phyloP scores from a whole-genome alignment of 805 yeast species.

The Metschnikowia bowlesiae region DNA sequence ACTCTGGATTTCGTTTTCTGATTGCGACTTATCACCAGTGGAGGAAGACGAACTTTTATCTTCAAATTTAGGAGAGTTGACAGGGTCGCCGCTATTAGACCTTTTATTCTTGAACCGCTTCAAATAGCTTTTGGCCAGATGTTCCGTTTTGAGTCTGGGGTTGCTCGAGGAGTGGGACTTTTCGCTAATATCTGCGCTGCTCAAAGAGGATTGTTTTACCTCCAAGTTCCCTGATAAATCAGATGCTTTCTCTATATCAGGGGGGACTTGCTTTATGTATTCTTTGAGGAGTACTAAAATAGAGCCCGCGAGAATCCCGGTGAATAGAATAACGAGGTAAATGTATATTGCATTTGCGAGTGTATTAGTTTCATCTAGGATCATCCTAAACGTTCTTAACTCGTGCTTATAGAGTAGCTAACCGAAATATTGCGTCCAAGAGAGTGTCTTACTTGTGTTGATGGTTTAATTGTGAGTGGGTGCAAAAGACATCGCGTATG shows the following conservation, averaged over 20 bases:
- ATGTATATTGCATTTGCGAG: constrained; percentile 14
- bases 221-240: background rate
- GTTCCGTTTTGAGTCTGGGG: background rate
- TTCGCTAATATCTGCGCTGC: background rate
- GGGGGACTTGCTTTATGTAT: constrained; percentile 5
- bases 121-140: constrained; percentile 1
- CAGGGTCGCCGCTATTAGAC: background rate
- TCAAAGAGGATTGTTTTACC: background rate
- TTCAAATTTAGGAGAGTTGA: background rate
- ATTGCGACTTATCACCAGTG: background rate
- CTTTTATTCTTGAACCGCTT: background rate
- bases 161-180: background rate
- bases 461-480: background rate
- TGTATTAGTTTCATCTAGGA: constrained; percentile 10
- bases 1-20: background rate
- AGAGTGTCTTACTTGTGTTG: background rate
- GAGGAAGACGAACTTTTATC: background rate
- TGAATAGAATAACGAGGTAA: constrained; percentile 8
- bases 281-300: constrained; percentile 5
- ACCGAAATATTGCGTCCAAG: background rate
- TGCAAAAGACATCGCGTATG: background rate
- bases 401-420: background rate
- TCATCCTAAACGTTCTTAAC: constrained; percentile 5
- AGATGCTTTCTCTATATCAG: background rate
- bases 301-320: constrained; percentile 8